Evolutionary conservation across 1,284 basidiomycete genomes (phyloP).

Genomic region (Heterobasidion annosum): DNA sequence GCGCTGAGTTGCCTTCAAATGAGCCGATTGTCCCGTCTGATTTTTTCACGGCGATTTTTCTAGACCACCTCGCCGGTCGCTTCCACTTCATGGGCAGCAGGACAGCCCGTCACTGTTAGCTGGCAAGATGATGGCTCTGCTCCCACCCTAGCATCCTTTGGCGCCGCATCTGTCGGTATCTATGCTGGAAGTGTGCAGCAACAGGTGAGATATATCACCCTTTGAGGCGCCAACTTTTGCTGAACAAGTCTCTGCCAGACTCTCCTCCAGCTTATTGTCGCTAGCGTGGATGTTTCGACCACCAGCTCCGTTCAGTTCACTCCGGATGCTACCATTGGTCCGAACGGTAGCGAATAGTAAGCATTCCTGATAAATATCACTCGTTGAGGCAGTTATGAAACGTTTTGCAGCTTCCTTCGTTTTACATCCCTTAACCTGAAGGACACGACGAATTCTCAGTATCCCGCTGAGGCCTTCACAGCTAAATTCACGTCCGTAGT

Average conservation of each 20-base stretch:
- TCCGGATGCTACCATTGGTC: slow-evolving; percentile 53
- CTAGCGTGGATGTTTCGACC: slow-evolving; percentile 52
- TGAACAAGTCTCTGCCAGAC: slow-evolving; percentile 31
- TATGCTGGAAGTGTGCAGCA: slow-evolving; percentile 54
- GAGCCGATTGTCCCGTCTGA: no score
- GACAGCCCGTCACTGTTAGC: slow-evolving; percentile 44
- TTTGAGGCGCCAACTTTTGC: background rate
- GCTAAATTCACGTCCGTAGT: slow-evolving; percentile 55
- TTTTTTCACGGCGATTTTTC: background rate
- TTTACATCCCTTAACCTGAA: slow-evolving; percentile 50
- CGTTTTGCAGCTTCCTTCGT: slow-evolving; percentile 55
- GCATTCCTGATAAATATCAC: slow-evolving; percentile 13
- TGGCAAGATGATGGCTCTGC: slow-evolving; percentile 61
- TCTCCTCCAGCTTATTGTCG: slow-evolving; percentile 52
- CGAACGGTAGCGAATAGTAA: slow-evolving; percentile 51
- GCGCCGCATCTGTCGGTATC: slow-evolving; percentile 53
- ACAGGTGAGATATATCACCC: slow-evolving; percentile 38
- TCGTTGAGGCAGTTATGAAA: background rate
- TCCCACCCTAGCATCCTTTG: slow-evolving; percentile 52
- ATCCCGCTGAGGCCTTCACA: slow-evolving; percentile 69
- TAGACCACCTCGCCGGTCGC: slow-evolving; percentile 57
- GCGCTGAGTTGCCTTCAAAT: background rate
- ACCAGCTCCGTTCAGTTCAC: slow-evolving; percentile 45
- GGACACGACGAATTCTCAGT: slow-evolving; percentile 41
- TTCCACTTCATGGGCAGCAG: slow-evolving; percentile 45